Evolutionary conservation across 2,329 filamentous ascomycete genomes (phyloP).

Genomic region (Ilyonectria destructans): DNA sequence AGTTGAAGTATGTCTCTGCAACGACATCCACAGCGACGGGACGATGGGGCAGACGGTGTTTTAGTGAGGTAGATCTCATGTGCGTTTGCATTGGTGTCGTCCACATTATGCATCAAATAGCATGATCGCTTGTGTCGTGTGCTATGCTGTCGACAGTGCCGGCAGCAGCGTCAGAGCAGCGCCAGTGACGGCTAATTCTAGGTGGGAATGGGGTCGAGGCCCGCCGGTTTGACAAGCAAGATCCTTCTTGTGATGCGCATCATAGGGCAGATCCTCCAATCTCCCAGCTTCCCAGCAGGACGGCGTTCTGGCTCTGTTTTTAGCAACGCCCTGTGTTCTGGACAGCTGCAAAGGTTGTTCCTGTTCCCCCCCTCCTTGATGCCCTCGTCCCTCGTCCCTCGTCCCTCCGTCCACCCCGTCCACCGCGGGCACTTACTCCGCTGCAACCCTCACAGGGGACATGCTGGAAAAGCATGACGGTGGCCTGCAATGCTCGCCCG

Average conservation of each 20-base stretch:
- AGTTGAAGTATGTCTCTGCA: neutral
- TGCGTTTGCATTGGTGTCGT: constrained; percentile 29
- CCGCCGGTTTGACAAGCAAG: constrained; percentile 34
- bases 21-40: neutral
- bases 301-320: constrained; percentile 44
- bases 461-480: constrained; percentile 31
- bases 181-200: constrained; percentile 18
- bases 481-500: constrained; percentile 25
- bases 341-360: constrained; percentile 3
- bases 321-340: constrained; percentile 39
- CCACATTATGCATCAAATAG: constrained; percentile 16
- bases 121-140: constrained; percentile 5
- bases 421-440: constrained; percentile 18
- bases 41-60: constrained; percentile 3
- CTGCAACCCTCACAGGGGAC: constrained; percentile 22
- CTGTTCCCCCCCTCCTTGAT: neutral
- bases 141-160: constrained; percentile 9
- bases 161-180: constrained; percentile 4
- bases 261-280: constrained; percentile 47
- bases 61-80: constrained; percentile 25
- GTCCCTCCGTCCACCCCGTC: constrained; percentile 14
- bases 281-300: constrained; percentile 34
- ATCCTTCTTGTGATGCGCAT: constrained; percentile 35
- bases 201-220: constrained; percentile 8
- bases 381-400: constrained; percentile 25